phyloP scores from a whole-genome alignment of 23 red algal species.

The Gracilaria domingensis region DNA sequence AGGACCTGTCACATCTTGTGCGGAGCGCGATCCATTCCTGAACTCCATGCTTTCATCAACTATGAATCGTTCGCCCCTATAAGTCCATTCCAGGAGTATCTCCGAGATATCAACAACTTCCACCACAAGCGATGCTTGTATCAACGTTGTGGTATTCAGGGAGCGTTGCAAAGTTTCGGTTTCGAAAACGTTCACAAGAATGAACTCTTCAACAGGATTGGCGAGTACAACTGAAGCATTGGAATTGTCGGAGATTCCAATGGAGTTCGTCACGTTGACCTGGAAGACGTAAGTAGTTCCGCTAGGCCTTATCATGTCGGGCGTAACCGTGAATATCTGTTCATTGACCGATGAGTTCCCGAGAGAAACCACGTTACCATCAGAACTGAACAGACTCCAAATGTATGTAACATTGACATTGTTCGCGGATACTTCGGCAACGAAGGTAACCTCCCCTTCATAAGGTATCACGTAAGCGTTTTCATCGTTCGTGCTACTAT shows the following conservation, averaged over 20 bases:
- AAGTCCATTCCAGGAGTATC: constrained; percentile 42
- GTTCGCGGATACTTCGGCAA: constrained; percentile 58
- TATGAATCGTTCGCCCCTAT: constrained; percentile 18
- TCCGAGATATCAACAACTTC: constrained; percentile 1
- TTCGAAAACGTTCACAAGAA: constrained; percentile 43
- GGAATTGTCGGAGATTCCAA: constrained; percentile 18
- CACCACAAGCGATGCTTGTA: constrained; percentile 54
- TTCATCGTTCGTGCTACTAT: constrained; percentile 43
- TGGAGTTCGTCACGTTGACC: constrained; percentile 40
- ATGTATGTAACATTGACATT: constrained; percentile 23
- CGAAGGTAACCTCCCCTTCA: constrained; percentile 37
- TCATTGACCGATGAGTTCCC: constrained; percentile 2
- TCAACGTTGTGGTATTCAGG: constrained; percentile 34
- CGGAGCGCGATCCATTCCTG: constrained; percentile 10
- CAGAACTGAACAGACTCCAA: constrained; percentile 26
- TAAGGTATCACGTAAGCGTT: constrained; percentile 33
- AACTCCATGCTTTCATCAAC: constrained; percentile 15
- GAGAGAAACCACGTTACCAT: constrained; percentile 19
- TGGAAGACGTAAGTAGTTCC: neutral
- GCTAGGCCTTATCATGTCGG: constrained; percentile 24
- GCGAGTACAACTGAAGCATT: neutral
- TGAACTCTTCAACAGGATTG: constrained; percentile 5
- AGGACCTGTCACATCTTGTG: constrained; percentile 41
- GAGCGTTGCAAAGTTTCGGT: constrained; percentile 25
- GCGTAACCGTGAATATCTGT: constrained; percentile 23